Percentiles rank a stretch among this genome's conserved stretches.
Evolutionary conservation across 495 filamentous ascomycete species (phyloP).

Genomic region (Friedmanniomyces simplex): DNA sequence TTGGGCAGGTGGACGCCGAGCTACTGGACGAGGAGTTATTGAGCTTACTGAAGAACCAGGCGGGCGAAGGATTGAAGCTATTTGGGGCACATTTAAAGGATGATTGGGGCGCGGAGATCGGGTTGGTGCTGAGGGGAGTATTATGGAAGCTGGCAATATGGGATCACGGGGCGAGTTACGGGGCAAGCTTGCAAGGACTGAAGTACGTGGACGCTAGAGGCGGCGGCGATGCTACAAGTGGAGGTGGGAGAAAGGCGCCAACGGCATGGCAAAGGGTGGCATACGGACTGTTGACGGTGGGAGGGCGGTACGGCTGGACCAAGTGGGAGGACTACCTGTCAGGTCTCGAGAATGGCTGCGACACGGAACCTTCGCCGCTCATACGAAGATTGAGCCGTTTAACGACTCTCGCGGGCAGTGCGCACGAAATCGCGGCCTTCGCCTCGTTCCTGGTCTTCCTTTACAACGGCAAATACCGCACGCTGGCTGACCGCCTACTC

Average conservation of each 20-base stretch:
- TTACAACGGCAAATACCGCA: conserved; percentile 81
- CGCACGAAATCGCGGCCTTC: conserved; percentile 71
- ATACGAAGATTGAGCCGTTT: conserved; percentile 54
- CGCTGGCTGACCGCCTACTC: conserved; percentile 75
- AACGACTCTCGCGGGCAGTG: conserved; percentile 55
- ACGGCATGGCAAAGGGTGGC: conserved; percentile 69
- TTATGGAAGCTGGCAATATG: conserved; percentile 94
- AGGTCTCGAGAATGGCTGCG: conserved; percentile 60
- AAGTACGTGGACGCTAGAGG: conserved; percentile 77
- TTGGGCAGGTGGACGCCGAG: conserved; percentile 95
- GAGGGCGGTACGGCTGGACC: conserved; percentile 76
- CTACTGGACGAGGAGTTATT: conserved; percentile 90
- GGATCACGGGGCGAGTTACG: conserved; percentile 93
- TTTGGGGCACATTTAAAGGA: conserved; percentile 64
- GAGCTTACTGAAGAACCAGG: conserved; percentile 71
- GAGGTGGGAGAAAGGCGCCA: conserved; percentile 47
- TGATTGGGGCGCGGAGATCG: conserved; percentile 80
- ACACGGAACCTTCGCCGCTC: conserved; percentile 39
- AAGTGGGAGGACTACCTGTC: conserved; percentile 84
- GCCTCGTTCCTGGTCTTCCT: conserved; percentile 82
- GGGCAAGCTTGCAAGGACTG: conserved; percentile 82
- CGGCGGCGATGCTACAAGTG: conserved; percentile 26
- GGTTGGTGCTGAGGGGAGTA: conserved; percentile 61
- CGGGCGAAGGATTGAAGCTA: conserved; percentile 81
- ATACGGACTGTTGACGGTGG: conserved; percentile 78